Evolutionary conservation across 2,329 filamentous ascomycete genomes (phyloP).

Genomic region (Alternaria ventricosa): DNA sequence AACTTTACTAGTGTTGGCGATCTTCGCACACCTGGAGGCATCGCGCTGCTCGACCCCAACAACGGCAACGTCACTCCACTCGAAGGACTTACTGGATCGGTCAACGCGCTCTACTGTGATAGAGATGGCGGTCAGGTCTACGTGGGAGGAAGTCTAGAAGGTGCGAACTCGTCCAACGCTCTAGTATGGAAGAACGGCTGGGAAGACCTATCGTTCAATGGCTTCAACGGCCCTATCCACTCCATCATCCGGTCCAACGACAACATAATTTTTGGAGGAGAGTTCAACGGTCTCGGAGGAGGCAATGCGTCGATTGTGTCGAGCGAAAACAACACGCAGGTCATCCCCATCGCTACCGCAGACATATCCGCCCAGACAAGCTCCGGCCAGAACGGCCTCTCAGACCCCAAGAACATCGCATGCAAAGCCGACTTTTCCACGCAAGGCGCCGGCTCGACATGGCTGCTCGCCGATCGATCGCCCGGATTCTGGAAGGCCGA

Average conservation of each 20-base stretch:
- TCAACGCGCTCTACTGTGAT: slow-evolving; percentile 85
- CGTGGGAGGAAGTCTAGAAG: slow-evolving; percentile 85
- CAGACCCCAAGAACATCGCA: slow-evolving; percentile 79
- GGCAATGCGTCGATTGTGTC: slow-evolving; percentile 75
- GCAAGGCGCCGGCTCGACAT: slow-evolving; percentile 76
- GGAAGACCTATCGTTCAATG: slow-evolving; percentile 84
- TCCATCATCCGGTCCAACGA: slow-evolving; percentile 83
- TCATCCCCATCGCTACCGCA: slow-evolving; percentile 83
- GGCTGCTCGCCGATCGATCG: slow-evolving; percentile 77
- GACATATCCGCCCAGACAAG: slow-evolving; percentile 72
- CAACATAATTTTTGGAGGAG: slow-evolving; percentile 89
- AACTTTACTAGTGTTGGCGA: slow-evolving; percentile 93
- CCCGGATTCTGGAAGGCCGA: slow-evolving; percentile 83
- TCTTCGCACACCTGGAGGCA: slow-evolving; percentile 73
- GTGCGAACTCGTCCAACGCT: slow-evolving; percentile 84
- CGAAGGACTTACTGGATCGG: slow-evolving; percentile 80
- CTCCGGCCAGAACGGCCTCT: slow-evolving; percentile 68
- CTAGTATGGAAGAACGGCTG: slow-evolving; percentile 78
- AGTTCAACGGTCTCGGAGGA: slow-evolving; percentile 86
- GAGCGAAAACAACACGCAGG: slow-evolving; percentile 72
- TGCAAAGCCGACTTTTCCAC: slow-evolving; percentile 72
- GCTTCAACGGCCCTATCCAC: slow-evolving; percentile 91
- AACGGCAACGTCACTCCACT: slow-evolving; percentile 75
- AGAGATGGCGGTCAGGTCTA: slow-evolving; percentile 79
- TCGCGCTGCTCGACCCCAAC: slow-evolving; percentile 81